These are phyloP conservation scores for Cinnamomum chago DNA, from an alignment of 164 flowering plant species.

Conservation along the genomic window DNA sequence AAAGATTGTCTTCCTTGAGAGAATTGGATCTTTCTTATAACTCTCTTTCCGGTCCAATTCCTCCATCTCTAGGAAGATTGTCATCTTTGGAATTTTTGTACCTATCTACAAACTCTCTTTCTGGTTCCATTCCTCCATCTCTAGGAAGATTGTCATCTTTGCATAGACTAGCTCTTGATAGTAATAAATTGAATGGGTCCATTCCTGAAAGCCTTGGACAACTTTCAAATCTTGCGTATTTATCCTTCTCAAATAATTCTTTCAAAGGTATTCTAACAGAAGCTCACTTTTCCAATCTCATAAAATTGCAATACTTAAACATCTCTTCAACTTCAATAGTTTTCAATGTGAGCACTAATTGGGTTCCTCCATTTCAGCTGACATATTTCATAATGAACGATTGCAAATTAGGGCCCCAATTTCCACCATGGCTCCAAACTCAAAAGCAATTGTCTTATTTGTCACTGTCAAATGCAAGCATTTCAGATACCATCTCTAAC, in stretches of 20 bases:
- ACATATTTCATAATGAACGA: not conserved
- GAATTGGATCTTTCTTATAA: too few species aligned
- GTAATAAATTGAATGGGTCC: not conserved
- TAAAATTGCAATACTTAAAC: not conserved
- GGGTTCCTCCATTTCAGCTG: not conserved
- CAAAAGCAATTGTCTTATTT: too few species aligned
- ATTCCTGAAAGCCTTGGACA: not conserved
- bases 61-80: too few species aligned
- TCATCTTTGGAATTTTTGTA: accelerated
- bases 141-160: not conserved
- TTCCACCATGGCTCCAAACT: not conserved
- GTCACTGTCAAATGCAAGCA: too few species aligned
- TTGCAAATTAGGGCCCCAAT: not conserved
- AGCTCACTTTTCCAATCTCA: not conserved
- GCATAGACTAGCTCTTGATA: not conserved
- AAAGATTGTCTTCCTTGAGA: too few species aligned
- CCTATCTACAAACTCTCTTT: too few species aligned
- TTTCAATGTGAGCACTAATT: not conserved
- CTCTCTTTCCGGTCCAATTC: too few species aligned
- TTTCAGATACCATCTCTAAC: not conserved
- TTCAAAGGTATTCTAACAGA: not conserved
- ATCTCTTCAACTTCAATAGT: not conserved
- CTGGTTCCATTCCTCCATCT: too few species aligned
- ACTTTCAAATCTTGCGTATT: not conserved
- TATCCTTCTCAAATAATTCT: not conserved